Conservation (phyloP, 176 grass and related monocot genomes). For the Typha latifolia region DNA sequence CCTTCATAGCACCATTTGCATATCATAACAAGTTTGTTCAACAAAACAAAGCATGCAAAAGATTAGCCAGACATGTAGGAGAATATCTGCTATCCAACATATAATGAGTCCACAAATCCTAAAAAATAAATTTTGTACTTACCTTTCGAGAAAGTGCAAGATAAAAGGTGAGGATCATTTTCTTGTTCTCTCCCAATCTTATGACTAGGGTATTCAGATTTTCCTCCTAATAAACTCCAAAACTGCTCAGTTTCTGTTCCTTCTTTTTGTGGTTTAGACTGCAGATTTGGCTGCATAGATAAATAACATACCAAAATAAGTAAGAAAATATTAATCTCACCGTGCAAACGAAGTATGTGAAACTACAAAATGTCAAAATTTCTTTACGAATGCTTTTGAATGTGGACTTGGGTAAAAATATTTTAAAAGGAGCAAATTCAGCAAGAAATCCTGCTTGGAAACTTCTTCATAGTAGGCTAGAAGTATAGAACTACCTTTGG, state of each 20-base stretch:
- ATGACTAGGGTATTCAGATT: constrained; percentile 85
- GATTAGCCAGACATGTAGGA: constrained; percentile 20
- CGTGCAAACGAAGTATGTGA: too few relatives aligned
- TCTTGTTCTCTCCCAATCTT: constrained; percentile 76
- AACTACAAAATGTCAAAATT: too few relatives aligned
- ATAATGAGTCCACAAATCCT: not conserved
- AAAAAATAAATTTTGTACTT: constrained; percentile 18
- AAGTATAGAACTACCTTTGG: too few relatives aligned
- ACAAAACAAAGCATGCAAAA: constrained; percentile 28
- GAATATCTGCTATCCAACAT: constrained; percentile 8
- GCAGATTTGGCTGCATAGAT: constrained; percentile 78
- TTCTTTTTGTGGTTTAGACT: constrained; percentile 89
- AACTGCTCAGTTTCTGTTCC: constrained; percentile 93
- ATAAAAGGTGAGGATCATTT: constrained; percentile 79
- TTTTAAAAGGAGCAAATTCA: not conserved
- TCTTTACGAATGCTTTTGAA: too few relatives aligned
- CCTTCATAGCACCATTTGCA: constrained; percentile 48
- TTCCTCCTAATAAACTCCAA: constrained; percentile 83
- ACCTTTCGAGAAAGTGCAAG: constrained; percentile 87
- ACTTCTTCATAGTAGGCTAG: too few relatives aligned
- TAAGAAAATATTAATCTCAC: not conserved
- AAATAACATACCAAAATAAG: not conserved
- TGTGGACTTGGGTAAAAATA: too few relatives aligned
- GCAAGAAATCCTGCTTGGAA: too few relatives aligned
- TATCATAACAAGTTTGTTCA: constrained; percentile 21